These are phyloP conservation scores for Rugonectria rugulosa DNA, from an alignment of 2,329 filamentous ascomycete species.

Conservation along the genomic window DNA sequence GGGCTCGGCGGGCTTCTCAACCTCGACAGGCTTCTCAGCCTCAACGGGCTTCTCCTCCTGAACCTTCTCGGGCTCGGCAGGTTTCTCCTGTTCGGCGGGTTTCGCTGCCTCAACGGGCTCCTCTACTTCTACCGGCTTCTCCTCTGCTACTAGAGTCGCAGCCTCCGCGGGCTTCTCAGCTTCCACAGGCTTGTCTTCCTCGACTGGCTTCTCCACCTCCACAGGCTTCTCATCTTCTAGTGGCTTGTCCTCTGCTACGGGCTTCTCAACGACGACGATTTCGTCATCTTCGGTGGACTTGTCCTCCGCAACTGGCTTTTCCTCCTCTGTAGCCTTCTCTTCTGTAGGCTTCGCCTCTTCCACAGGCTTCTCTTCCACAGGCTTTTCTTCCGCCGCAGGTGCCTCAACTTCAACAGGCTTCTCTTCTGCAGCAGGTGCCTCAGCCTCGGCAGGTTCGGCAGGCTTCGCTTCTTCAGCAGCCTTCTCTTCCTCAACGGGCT, in stretches of 20 bases:
- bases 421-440: neutral
- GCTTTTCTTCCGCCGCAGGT: neutral
- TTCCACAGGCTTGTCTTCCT: neutral
- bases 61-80: neutral
- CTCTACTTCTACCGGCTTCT: neutral
- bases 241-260: neutral
- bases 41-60: neutral
- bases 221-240: neutral
- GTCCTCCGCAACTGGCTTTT: neutral
- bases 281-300: neutral
- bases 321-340: neutral
- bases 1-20: neutral
- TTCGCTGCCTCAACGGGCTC: neutral
- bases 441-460: neutral
- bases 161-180: neutral
- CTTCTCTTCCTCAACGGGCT: neutral
- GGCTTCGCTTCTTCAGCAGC: conserved; percentile 1
- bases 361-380: neutral
- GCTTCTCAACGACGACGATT: no score
- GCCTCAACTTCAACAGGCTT: neutral
- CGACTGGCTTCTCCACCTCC: neutral
- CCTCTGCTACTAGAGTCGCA: neutral
- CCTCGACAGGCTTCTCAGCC: neutral
- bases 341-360: neutral
- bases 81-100: neutral